Percentiles rank a stretch among this genome's conserved stretches.
phyloP scores from a whole-genome alignment of 371 early-diverging fungal species.

The Nematocida major region DNA sequence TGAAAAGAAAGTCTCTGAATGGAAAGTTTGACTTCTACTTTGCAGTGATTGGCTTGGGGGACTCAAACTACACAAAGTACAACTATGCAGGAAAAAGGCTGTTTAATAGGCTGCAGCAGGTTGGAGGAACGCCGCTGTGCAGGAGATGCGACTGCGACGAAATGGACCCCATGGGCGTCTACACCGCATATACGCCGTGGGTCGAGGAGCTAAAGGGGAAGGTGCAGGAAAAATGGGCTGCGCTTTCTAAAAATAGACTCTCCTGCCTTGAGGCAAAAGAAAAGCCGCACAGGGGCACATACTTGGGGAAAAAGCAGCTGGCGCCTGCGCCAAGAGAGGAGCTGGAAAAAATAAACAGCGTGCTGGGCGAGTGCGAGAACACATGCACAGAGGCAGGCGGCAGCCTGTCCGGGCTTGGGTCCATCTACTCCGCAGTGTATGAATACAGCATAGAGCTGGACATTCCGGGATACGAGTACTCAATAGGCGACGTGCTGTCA shows the following conservation, averaged over 20 bases:
- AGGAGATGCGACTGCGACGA: conserved; percentile 82
- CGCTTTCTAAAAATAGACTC: neutral
- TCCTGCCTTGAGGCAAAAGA: neutral
- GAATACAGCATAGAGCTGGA: conserved; percentile 54
- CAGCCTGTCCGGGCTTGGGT: neutral
- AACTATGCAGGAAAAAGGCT: conserved; percentile 87
- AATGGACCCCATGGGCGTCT: conserved; percentile 81
- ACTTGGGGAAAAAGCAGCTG: too few relatives aligned
- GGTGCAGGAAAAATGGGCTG: neutral
- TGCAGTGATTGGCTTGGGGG: conserved; percentile 63
- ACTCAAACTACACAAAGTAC: conserved; percentile 66
- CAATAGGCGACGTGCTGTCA: conserved; percentile 59
- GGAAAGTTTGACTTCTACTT: conserved; percentile 46
- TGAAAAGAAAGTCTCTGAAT: conserved; percentile 43
- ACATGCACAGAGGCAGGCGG: neutral
- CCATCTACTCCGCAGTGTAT: conserved; percentile 44
- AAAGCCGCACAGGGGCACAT: too few relatives aligned
- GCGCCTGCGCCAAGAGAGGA: too few relatives aligned
- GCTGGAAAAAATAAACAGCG: neutral
- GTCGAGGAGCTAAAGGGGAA: neutral
- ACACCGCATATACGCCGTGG: conserved; percentile 27
- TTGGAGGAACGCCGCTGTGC: conserved; percentile 74
- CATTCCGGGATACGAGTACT: conserved; percentile 10
- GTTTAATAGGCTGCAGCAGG: conserved; percentile 72
- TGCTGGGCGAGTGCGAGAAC: neutral